Conservation (phyloP, 768 basidiomycete species). For the Imleria badia region DNA sequence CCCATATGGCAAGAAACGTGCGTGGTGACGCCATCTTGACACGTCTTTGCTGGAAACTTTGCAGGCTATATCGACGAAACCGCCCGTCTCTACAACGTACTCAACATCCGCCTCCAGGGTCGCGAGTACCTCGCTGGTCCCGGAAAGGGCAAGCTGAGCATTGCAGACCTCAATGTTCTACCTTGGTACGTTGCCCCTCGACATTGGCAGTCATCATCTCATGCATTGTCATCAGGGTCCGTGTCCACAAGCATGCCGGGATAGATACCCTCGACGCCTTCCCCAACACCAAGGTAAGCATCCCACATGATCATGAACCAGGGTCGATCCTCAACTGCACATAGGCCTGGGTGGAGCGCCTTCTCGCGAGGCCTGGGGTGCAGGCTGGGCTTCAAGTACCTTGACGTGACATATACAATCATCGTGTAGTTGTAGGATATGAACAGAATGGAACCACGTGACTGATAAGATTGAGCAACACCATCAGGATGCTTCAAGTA, state of each 20-base stretch:
- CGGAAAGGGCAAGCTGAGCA: conserved; percentile 60
- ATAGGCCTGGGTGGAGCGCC: conserved; percentile 33
- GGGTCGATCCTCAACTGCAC: neutral
- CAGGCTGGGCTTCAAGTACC: conserved; percentile 24
- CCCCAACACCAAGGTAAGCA: conserved; percentile 57
- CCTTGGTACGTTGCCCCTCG: conserved; percentile 49
- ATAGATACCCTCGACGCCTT: conserved; percentile 59
- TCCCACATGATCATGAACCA: neutral
- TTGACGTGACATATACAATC: neutral
- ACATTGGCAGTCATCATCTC: neutral
- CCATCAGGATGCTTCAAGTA: conserved; percentile 9
- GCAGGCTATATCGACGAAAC: conserved; percentile 80
- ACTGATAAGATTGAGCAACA: conserved; percentile 16
- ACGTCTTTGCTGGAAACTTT: conserved; percentile 11
- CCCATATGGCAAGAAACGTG: conserved; percentile 67
- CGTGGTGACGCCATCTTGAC: conserved; percentile 9
- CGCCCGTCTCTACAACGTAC: conserved; percentile 77
- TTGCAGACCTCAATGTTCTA: conserved; percentile 71
- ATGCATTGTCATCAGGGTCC: conserved; percentile 47
- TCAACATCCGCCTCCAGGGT: conserved; percentile 71
- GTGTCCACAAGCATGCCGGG: conserved; percentile 44
- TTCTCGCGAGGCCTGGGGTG: conserved; percentile 22
- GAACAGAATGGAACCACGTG: conserved; percentile 9
- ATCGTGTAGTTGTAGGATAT: neutral
- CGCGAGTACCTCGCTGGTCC: conserved; percentile 82